These are phyloP conservation scores for Lizanozyma gosingica DNA, from an alignment of 1,139 yeast genomes.

Conservation along the genomic window DNA sequence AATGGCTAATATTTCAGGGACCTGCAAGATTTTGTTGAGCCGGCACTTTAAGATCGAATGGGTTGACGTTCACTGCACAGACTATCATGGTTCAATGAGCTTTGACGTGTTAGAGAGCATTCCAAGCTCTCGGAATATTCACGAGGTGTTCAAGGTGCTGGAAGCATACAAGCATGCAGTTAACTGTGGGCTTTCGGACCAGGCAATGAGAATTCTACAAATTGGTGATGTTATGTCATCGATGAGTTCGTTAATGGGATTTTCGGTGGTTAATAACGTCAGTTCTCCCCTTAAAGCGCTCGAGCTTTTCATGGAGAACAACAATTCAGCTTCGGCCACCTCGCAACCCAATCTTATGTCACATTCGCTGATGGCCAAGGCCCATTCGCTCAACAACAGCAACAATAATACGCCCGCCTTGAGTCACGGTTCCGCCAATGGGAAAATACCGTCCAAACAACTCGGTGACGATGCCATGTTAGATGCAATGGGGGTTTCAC, in stretches of 20 bases:
- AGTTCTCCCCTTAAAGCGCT: conserved; percentile 53
- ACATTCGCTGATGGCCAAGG: neutral
- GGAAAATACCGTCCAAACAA: conserved; percentile 2
- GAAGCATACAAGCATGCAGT: conserved; percentile 17
- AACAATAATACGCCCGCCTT: conserved; percentile 4
- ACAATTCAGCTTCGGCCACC: conserved; percentile 3
- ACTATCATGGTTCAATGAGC: conserved; percentile 13
- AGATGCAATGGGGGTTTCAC: neutral
- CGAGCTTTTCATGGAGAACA: conserved; percentile 34
- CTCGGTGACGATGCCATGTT: neutral
- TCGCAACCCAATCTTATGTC: neutral
- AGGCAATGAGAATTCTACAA: conserved; percentile 62
- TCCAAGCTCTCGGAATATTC: conserved; percentile 14
- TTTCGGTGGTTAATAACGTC: conserved; percentile 34
- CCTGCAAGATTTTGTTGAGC: conserved; percentile 51
- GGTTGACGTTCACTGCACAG: conserved; percentile 47
- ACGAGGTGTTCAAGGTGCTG: conserved; percentile 1
- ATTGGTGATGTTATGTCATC: conserved; percentile 71
- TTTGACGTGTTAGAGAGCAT: conserved; percentile 29
- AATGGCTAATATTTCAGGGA: conserved; percentile 51
- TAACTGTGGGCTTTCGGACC: conserved; percentile 54
- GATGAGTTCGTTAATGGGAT: conserved; percentile 55
- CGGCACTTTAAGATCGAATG: conserved; percentile 60
- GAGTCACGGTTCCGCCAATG: conserved; percentile 2
- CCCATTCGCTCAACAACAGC: conserved; percentile 3